Conservation (phyloP, 2,329 filamentous ascomycete species). For the Colletotrichum somersetense region DNA sequence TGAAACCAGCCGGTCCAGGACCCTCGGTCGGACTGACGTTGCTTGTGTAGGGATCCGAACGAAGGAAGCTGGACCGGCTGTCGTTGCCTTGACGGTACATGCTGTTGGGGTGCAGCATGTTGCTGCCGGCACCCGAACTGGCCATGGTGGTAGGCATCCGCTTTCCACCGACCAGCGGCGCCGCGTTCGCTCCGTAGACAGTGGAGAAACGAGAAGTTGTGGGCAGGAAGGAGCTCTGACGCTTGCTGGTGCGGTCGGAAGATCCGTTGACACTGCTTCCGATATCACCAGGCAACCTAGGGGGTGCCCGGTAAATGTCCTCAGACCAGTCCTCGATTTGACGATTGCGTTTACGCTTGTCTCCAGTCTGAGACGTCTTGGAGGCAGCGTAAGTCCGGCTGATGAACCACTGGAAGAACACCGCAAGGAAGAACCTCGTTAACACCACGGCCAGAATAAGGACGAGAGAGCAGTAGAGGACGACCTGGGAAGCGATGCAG, state of each 20-base stretch:
- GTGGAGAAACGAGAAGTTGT: constrained; percentile 96
- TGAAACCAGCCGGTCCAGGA: constrained; percentile 90
- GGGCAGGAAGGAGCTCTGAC: constrained; percentile 86
- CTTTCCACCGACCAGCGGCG: constrained; percentile 55
- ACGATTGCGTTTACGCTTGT: constrained; percentile 85
- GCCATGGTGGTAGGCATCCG: constrained; percentile 91
- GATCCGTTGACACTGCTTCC: constrained; percentile 73
- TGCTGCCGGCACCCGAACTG: constrained; percentile 82
- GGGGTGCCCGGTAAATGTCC: constrained; percentile 94
- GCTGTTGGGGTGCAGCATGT: constrained; percentile 76
- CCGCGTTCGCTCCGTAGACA: constrained; percentile 82
- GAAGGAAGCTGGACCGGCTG: constrained; percentile 74
- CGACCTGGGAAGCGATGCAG: constrained; percentile 97
- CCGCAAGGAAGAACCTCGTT: constrained; percentile 87
- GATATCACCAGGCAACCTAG: constrained; percentile 81
- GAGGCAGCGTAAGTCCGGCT: constrained; percentile 85
- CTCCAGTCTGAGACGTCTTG: constrained; percentile 85
- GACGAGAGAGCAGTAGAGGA: constrained; percentile 91
- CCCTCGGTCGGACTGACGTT: constrained; percentile 73
- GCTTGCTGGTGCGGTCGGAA: constrained; percentile 81
- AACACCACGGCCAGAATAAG: constrained; percentile 92
- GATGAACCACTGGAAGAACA: constrained; percentile 97
- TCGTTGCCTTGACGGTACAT: constrained; percentile 78
- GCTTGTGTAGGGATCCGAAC: constrained; percentile 66
- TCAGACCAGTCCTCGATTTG: constrained; percentile 99